phyloP scores from a whole-genome alignment of 108 stramenopile genomes.

The Hondaea fermentalgiana region DNA sequence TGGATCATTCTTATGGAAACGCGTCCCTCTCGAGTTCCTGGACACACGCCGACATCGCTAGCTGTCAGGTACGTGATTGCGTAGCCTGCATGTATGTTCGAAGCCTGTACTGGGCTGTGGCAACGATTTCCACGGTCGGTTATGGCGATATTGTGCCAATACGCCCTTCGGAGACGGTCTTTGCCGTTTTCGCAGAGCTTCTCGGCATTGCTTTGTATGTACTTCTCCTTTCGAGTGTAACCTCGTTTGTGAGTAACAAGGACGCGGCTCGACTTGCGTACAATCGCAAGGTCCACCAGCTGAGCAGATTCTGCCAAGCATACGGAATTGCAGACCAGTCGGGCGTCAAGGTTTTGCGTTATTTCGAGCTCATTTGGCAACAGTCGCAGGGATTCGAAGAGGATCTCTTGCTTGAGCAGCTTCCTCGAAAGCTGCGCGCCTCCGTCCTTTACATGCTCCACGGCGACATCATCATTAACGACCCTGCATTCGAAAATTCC shows the following conservation, averaged over 20 bases:
- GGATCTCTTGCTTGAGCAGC: not conserved
- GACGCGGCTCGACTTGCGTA: not conserved
- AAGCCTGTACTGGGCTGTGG: constrained; percentile 33
- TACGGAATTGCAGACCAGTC: not conserved
- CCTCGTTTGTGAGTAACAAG: not conserved
- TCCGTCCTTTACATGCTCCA: not conserved
- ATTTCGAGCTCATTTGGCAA: not conserved
- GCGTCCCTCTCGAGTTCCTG: not conserved
- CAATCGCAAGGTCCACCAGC: not conserved
- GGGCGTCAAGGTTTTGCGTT: not conserved
- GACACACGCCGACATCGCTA: not conserved
- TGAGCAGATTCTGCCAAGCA: not conserved
- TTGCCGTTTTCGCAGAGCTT: constrained; percentile 19
- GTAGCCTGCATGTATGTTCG: not conserved
- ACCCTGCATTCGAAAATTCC: not conserved
- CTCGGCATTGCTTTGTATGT: constrained; percentile 1
- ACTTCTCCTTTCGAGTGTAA: not conserved
- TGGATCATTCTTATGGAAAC: too few relatives aligned
- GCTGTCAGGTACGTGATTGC: not conserved
- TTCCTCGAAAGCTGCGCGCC: not conserved
- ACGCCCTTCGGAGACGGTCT: constrained; percentile 4
- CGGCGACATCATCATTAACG: not conserved
- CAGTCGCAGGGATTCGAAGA: not conserved
- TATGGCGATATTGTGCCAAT: constrained; percentile 48
- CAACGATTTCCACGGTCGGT: constrained; percentile 49